Conservation (phyloP, 495 filamentous ascomycete genomes). For the Hypoxylon intermedium region DNA sequence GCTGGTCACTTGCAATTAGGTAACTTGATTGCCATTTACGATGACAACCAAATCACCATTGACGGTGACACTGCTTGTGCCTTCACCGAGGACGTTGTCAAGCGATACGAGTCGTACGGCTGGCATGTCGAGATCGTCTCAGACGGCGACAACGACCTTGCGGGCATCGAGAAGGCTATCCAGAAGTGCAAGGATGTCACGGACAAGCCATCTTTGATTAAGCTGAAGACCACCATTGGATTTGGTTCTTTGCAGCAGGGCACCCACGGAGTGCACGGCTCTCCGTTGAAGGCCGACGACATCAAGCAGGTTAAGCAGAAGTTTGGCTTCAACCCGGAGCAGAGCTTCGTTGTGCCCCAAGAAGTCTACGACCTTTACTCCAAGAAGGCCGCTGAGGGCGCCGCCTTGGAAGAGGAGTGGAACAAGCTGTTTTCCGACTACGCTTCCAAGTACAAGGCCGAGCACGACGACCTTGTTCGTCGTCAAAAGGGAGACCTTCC, state of each 20-base stretch:
- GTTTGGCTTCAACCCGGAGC: slow-evolving; percentile 95
- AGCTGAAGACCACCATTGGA: slow-evolving; percentile 96
- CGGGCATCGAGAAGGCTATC: slow-evolving; percentile 87
- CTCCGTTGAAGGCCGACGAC: slow-evolving; percentile 92
- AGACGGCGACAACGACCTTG: slow-evolving; percentile 90
- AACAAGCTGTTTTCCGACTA: slow-evolving; percentile 92
- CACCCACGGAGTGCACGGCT: slow-evolving; percentile 94
- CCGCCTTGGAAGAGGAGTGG: slow-evolving; percentile 93
- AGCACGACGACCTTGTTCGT: slow-evolving; percentile 80
- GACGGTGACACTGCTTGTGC: slow-evolving; percentile 94
- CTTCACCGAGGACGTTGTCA: slow-evolving; percentile 96
- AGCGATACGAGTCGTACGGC: slow-evolving; percentile 96
- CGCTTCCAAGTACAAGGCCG: slow-evolving; percentile 72
- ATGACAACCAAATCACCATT: slow-evolving; percentile 96
- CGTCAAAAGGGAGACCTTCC: slow-evolving; percentile 85
- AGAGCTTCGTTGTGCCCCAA: slow-evolving; percentile 93
- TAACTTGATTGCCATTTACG: slow-evolving; percentile 95
- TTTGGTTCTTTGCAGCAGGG: slow-evolving; percentile 94
- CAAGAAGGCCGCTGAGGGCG: slow-evolving; percentile 81
- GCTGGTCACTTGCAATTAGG: slow-evolving; percentile 97
- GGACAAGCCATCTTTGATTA: slow-evolving; percentile 96
- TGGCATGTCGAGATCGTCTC: slow-evolving; percentile 90
- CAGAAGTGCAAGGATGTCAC: slow-evolving; percentile 82
- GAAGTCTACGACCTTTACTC: slow-evolving; percentile 91
- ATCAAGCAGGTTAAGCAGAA: slow-evolving; percentile 86